phyloP scores from a whole-genome alignment of 495 filamentous ascomycete genomes.

The Hypoxylon lienhwacheense region DNA sequence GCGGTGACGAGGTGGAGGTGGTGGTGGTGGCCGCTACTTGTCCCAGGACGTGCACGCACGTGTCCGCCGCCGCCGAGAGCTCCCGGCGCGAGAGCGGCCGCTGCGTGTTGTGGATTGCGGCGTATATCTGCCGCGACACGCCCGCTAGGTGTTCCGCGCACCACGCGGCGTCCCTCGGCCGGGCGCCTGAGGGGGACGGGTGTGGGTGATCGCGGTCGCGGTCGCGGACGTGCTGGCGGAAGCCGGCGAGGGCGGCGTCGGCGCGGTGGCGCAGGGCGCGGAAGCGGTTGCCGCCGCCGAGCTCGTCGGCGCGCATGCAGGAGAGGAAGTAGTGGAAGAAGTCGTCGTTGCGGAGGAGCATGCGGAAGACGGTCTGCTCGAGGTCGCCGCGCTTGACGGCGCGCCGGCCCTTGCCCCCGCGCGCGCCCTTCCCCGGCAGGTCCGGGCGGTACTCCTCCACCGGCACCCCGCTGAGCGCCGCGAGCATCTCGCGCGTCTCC shows the following conservation, averaged over 20 bases:
- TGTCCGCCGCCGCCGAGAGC: slow-evolving; percentile 43
- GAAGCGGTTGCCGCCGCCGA: slow-evolving; percentile 45
- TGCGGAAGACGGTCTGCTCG: slow-evolving; percentile 51
- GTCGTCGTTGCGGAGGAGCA: slow-evolving; percentile 49
- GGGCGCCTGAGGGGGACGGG: too few relatives aligned
- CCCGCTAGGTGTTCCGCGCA: slow-evolving; percentile 43
- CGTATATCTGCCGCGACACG: slow-evolving; percentile 41
- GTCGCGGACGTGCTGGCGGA: slow-evolving; percentile 33
- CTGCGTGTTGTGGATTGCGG: slow-evolving; percentile 40
- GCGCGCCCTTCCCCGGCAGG: slow-evolving; percentile 38
- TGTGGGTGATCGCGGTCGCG: too few relatives aligned
- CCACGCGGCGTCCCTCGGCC: slow-evolving; percentile 40
- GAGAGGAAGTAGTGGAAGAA: slow-evolving; percentile 48
- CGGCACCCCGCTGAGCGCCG: slow-evolving; percentile 40
- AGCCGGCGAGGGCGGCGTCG: slow-evolving; percentile 42
- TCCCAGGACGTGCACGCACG: slow-evolving; percentile 46
- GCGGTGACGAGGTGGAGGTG: slow-evolving; percentile 37
- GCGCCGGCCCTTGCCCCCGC: slow-evolving; percentile 23
- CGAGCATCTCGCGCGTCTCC: slow-evolving; percentile 50
- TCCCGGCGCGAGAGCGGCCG: slow-evolving; percentile 40
- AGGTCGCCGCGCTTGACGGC: slow-evolving; percentile 46
- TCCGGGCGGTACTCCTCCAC: slow-evolving; percentile 45
- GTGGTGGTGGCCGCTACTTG: slow-evolving; percentile 40
- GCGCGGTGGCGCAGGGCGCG: slow-evolving; percentile 44
- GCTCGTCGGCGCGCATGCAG: slow-evolving; percentile 42